Conservation (phyloP, 2,329 filamentous ascomycete species). For the Colletotrichum sp. region DNA sequence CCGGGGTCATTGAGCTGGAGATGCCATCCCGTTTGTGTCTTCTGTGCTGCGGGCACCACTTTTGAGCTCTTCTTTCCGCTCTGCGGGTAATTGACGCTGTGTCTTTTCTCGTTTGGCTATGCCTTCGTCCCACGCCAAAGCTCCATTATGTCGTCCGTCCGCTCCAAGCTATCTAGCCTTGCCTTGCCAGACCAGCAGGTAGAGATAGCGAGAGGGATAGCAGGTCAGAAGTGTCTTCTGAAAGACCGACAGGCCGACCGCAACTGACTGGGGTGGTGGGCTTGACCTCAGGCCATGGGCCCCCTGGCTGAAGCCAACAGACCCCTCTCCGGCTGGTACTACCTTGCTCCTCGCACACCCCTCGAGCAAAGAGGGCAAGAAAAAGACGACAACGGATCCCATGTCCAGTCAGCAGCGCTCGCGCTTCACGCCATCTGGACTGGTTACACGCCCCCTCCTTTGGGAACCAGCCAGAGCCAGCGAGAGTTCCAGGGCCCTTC, state of each 20-base stretch:
- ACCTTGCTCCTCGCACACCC: slow-evolving; percentile 36
- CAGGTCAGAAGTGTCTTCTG: neutral
- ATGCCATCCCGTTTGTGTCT: neutral
- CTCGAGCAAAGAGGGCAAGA: neutral
- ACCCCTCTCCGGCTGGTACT: slow-evolving; percentile 28
- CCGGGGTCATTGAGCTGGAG: neutral
- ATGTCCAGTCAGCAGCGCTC: neutral
- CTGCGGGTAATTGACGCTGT: neutral
- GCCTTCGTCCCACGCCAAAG: neutral
- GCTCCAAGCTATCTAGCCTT: neutral
- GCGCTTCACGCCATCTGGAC: neutral
- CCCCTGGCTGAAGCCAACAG: slow-evolving; percentile 13
- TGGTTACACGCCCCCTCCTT: slow-evolving; percentile 11
- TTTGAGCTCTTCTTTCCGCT: neutral
- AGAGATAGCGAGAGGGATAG: neutral
- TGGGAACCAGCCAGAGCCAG: neutral
- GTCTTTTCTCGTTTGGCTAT: neutral
- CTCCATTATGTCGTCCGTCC: neutral
- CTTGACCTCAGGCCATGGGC: slow-evolving; percentile 18
- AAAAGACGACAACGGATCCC: slow-evolving; percentile 7
- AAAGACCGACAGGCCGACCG: slow-evolving; percentile 21
- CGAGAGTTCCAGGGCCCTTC: neutral
- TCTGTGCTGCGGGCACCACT: neutral
- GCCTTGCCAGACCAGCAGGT: neutral
- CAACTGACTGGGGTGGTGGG: slow-evolving; percentile 5